These are phyloP conservation scores for Ramalina peruviana DNA, from an alignment of 495 filamentous ascomycete species.

Conservation along the genomic window DNA sequence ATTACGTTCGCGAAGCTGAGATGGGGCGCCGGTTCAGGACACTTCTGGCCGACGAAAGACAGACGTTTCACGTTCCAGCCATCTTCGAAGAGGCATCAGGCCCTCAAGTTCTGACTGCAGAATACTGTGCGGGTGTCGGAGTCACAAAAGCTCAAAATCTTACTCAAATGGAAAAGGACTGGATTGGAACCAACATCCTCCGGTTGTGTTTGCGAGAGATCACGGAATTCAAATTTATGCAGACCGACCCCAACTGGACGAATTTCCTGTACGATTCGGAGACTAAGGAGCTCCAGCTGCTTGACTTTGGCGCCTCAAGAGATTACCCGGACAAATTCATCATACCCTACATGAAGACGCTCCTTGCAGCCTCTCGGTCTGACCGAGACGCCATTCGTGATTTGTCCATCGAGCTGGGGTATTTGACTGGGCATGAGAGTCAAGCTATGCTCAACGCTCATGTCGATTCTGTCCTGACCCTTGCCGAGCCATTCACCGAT, in stretches of 20 bases:
- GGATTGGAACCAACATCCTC: constrained; percentile 80
- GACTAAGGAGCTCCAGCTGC: constrained; percentile 66
- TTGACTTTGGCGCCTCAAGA: constrained; percentile 88
- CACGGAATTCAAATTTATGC: constrained; percentile 90
- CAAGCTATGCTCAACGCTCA: constrained; percentile 78
- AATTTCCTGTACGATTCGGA: constrained; percentile 84
- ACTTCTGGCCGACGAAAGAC: constrained; percentile 53
- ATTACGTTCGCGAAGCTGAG: constrained; percentile 79
- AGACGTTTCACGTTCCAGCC: constrained; percentile 65
- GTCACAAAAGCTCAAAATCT: constrained; percentile 71
- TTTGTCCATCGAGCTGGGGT: constrained; percentile 72
- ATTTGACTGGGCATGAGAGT: constrained; percentile 81
- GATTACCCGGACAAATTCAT: constrained; percentile 76
- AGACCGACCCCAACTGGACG: constrained; percentile 99
- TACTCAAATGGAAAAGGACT: constrained; percentile 72
- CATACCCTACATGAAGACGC: constrained; percentile 56
- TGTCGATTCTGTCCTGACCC: constrained; percentile 61
- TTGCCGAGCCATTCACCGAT: constrained; percentile 79
- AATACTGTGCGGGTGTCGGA: constrained; percentile 73
- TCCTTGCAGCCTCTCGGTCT: constrained; percentile 58
- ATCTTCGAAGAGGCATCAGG: constrained; percentile 71
- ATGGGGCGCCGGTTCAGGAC: constrained; percentile 59
- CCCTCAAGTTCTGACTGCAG: constrained; percentile 81
- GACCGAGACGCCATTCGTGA: constrained; percentile 48
- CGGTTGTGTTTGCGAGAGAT: constrained; percentile 90